phyloP scores from a whole-genome alignment of 805 yeast species.

The Ogataea zsoltii region DNA sequence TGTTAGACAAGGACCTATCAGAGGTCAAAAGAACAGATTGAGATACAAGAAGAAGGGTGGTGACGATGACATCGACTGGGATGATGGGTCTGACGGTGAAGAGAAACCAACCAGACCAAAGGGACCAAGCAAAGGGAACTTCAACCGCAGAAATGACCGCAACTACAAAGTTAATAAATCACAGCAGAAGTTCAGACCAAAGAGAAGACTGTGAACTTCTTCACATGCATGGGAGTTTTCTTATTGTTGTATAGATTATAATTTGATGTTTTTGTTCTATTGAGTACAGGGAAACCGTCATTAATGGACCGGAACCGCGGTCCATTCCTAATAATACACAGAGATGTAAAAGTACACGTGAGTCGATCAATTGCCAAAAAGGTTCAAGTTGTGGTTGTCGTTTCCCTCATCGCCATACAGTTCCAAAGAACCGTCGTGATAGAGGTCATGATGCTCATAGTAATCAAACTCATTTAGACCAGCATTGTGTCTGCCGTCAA shows the following conservation, averaged over 20 bases:
- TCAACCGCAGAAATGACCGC: conserved; percentile 22
- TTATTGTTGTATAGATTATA: background rate
- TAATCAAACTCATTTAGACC: conserved; percentile 4
- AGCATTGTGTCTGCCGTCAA: conserved; percentile 1
- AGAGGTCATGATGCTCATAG: conserved; percentile 5
- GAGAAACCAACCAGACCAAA: conserved; percentile 10
- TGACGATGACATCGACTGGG: conserved; percentile 51
- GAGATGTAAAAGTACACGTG: background rate
- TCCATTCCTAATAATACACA: background rate
- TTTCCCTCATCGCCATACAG: background rate
- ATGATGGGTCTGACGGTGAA: conserved; percentile 35
- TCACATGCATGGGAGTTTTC: background rate
- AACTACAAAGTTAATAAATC: conserved; percentile 30
- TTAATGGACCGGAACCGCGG: too few species aligned
- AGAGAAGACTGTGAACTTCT: conserved; percentile 52
- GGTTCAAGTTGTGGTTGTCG: conserved; percentile 12
- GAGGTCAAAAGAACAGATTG: conserved; percentile 90
- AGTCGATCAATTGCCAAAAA: conserved; percentile 17
- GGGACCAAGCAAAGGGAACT: conserved; percentile 24
- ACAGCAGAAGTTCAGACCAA: conserved; percentile 55
- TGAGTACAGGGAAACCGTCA: too few species aligned
- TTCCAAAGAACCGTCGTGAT: conserved; percentile 1
- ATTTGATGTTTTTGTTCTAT: background rate
- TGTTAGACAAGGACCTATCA: conserved; percentile 85
- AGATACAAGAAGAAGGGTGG: conserved; percentile 61